Conservation (phyloP, 768 basidiomycete genomes). For the Lactarius psammicola region DNA sequence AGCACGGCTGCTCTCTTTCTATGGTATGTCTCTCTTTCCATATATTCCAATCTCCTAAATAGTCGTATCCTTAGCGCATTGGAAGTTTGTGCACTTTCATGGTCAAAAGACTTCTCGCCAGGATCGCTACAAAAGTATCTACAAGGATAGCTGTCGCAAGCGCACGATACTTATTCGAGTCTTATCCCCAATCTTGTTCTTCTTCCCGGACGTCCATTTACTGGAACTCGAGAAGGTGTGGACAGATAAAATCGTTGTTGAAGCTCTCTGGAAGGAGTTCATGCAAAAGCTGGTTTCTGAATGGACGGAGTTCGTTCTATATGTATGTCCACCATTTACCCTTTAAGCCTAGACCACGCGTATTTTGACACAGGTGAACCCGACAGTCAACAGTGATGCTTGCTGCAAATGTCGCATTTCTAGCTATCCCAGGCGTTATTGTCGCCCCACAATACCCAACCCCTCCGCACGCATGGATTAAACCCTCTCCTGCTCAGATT, state of each 20-base stretch:
- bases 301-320: constrained; percentile 20
- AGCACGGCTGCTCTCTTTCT: constrained; percentile 17
- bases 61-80: not conserved
- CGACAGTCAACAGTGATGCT: constrained; percentile 38
- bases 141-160: not conserved
- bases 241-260: constrained; percentile 14
- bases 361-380: not conserved
- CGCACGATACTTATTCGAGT: constrained; percentile 6
- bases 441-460: not conserved
- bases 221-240: constrained; percentile 18
- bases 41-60: not conserved
- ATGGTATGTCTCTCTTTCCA: not conserved
- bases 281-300: constrained; percentile 20
- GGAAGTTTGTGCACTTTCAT: constrained; percentile 18
- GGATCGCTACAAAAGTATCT: constrained; percentile 12
- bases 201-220: constrained; percentile 19
- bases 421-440: constrained; percentile 37
- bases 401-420: constrained; percentile 37
- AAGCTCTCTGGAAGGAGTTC: constrained; percentile 16
- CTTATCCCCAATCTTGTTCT: constrained; percentile 16
- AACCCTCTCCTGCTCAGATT: constrained; percentile 46
- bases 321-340: not conserved
- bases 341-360: not conserved
- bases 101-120: constrained; percentile 18
- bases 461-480: constrained; percentile 20